Conservation (phyloP, 2,329 filamentous ascomycete genomes). For the Geosmithia morbida region DNA sequence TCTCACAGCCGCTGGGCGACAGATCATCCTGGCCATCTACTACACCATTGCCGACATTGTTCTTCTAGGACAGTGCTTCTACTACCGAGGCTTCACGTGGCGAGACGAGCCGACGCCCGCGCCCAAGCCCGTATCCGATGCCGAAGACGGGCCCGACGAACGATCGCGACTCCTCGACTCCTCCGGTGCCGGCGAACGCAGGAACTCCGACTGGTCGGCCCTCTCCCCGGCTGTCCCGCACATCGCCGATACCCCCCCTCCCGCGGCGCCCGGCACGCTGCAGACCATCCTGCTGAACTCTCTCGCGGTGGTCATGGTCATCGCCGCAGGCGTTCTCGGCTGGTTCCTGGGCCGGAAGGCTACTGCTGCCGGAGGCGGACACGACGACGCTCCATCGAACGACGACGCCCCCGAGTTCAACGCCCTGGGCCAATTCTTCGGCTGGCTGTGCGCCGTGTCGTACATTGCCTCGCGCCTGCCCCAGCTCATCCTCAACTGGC, state of each 20-base stretch:
- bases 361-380: slow-evolving; percentile 3
- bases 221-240: slow-evolving; percentile 76
- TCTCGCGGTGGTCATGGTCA: slow-evolving; percentile 65
- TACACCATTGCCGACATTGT: slow-evolving; percentile 89
- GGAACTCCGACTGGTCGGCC: slow-evolving; percentile 42
- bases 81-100: slow-evolving; percentile 76
- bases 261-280: slow-evolving; percentile 31
- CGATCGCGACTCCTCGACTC: slow-evolving; percentile 37
- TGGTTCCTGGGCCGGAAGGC: slow-evolving; percentile 54
- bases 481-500: slow-evolving; percentile 83
- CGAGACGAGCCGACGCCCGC: slow-evolving; percentile 34
- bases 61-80: slow-evolving; percentile 80
- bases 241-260: slow-evolving; percentile 33
- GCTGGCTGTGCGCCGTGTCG: slow-evolving; percentile 77
- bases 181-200: slow-evolving; percentile 23
- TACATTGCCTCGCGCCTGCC: slow-evolving; percentile 85
- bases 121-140: slow-evolving; percentile 21
- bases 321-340: slow-evolving; percentile 66
- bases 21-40: slow-evolving; percentile 83
- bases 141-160: slow-evolving; percentile 29
- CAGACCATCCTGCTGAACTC: slow-evolving; percentile 59
- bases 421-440: slow-evolving; percentile 74
- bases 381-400: slow-evolving; percentile 11
- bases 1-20: slow-evolving; percentile 4
- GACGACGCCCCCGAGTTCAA: slow-evolving; percentile 45